These are phyloP conservation scores for Globisporangium polare DNA, from an alignment of 352 stramenopile species.

Conservation along the genomic window DNA sequence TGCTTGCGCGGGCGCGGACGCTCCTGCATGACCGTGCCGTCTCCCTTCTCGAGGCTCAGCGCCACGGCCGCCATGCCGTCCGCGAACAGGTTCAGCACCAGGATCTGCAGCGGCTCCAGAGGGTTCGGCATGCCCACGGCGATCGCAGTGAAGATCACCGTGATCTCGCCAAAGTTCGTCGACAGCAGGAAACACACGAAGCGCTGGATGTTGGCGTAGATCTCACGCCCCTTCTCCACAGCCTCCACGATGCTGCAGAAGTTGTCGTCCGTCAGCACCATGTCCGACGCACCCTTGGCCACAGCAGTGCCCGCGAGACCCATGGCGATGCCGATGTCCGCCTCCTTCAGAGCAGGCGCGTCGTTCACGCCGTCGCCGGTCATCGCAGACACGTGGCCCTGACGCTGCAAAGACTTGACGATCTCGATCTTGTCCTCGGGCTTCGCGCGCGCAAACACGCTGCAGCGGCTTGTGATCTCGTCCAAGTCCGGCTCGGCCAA, in stretches of 20 bases:
- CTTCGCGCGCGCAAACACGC: slow-evolving; percentile 95
- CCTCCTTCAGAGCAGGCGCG: slow-evolving; percentile 94
- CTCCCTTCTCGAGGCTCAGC: slow-evolving; percentile 69
- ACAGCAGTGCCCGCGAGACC: slow-evolving; percentile 96
- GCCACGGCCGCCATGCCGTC: slow-evolving; percentile 82
- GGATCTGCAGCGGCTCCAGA: slow-evolving; percentile 94
- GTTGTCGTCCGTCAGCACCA: slow-evolving; percentile 97
- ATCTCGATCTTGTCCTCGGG: slow-evolving; percentile 95
- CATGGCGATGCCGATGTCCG: slow-evolving; percentile 96
- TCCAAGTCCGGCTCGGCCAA: slow-evolving; percentile 75
- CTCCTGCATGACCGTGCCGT: slow-evolving; percentile 62
- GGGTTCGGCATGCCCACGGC: slow-evolving; percentile 75
- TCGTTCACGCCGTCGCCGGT: slow-evolving; percentile 99
- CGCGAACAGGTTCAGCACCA: slow-evolving; percentile 98
- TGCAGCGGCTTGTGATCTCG: slow-evolving; percentile 63
- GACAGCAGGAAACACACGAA: slow-evolving; percentile 98
- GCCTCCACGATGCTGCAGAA: slow-evolving; percentile 97
- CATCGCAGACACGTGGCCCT: slow-evolving; percentile 89
- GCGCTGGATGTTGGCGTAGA: slow-evolving; percentile 97
- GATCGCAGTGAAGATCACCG: slow-evolving; percentile 73
- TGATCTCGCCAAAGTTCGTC: slow-evolving; percentile 95
- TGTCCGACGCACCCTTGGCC: slow-evolving; percentile 96
- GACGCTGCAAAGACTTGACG: slow-evolving; percentile 90
- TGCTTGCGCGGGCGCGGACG: slow-evolving; percentile 48
- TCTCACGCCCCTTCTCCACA: slow-evolving; percentile 94